Conservation (phyloP, 257 asterid species). For the Solanum neorickii region DNA sequence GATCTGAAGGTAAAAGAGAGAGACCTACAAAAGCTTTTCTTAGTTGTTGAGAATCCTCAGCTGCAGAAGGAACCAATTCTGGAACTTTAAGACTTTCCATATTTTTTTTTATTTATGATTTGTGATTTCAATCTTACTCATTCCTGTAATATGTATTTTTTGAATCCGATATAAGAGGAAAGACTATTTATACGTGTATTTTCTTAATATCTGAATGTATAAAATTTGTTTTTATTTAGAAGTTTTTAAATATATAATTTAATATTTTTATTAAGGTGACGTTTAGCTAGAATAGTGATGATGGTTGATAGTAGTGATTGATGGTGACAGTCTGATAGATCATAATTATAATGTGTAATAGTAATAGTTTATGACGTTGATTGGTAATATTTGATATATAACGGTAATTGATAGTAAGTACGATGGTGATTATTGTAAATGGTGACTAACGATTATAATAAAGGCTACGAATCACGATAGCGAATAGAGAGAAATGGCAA, state of each 20-base stretch:
- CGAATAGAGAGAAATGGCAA: background rate
- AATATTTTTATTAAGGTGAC: background rate
- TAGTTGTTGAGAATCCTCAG: conserved; percentile 58
- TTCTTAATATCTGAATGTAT: background rate
- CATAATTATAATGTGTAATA: background rate
- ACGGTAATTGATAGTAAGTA: no score
- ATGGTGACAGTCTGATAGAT: rapidly evolving
- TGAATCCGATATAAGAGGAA: background rate
- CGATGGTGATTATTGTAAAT: background rate
- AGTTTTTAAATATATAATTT: background rate
- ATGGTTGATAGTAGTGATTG: background rate
- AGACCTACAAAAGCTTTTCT: conserved; percentile 68
- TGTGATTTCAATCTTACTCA: background rate
- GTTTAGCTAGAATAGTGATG: background rate
- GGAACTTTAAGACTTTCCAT: conserved; percentile 76
- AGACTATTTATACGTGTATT: background rate
- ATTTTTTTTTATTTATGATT: background rate
- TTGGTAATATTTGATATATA: background rate
- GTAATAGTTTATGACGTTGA: background rate
- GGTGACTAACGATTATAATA: background rate
- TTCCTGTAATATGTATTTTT: background rate
- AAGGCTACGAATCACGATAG: background rate
- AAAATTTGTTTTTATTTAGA: background rate
- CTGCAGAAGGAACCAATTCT: conserved; percentile 54
- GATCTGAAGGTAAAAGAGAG: background rate